Percentiles rank a stretch among this genome's conserved stretches.
Conservation (phyloP, 2,329 filamentous ascomycete genomes). For the Colletotrichum eremochloae region DNA sequence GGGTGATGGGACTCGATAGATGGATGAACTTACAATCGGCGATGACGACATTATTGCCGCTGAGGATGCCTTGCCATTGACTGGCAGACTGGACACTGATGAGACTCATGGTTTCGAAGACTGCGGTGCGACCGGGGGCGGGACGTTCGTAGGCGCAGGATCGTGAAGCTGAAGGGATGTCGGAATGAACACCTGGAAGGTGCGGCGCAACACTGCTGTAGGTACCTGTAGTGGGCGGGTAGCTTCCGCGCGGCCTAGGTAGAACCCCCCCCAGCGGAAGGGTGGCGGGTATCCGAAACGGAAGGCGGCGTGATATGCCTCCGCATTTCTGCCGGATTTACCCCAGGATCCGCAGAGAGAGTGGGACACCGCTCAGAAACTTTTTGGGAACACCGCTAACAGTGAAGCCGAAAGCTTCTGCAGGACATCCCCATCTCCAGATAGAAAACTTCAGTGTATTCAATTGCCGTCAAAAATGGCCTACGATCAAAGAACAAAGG, state of each 20-base stretch:
- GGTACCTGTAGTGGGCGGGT: slow-evolving; percentile 15
- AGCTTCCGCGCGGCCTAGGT: slow-evolving; percentile 25
- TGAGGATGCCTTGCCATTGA: slow-evolving; percentile 80
- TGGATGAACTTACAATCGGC: slow-evolving; percentile 81
- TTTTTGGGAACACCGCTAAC: slow-evolving; percentile 33
- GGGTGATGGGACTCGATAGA: slow-evolving; percentile 9
- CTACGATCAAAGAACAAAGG: slow-evolving; percentile 44
- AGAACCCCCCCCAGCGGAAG: slow-evolving; percentile 24
- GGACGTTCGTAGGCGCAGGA: slow-evolving; percentile 25
- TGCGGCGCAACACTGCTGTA: neutral
- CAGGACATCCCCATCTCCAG: neutral
- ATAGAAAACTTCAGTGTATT: neutral
- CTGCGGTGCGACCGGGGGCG: neutral
- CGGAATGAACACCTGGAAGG: slow-evolving; percentile 4
- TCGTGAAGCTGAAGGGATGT: slow-evolving; percentile 11
- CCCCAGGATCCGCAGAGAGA: slow-evolving; percentile 35
- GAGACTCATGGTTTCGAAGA: slow-evolving; percentile 56
- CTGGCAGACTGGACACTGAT: slow-evolving; percentile 73
- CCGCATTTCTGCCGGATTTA: slow-evolving; percentile 45
- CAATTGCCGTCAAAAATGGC: slow-evolving; percentile 23
- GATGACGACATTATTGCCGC: slow-evolving; percentile 82
- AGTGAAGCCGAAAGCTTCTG: neutral
- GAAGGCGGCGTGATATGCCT: slow-evolving; percentile 45
- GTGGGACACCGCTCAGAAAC: slow-evolving; percentile 36
- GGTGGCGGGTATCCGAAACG: slow-evolving; percentile 17